Conservation (phyloP, 2,329 filamentous ascomycete genomes). For the Hymenotorrendiella dingleyae region DNA sequence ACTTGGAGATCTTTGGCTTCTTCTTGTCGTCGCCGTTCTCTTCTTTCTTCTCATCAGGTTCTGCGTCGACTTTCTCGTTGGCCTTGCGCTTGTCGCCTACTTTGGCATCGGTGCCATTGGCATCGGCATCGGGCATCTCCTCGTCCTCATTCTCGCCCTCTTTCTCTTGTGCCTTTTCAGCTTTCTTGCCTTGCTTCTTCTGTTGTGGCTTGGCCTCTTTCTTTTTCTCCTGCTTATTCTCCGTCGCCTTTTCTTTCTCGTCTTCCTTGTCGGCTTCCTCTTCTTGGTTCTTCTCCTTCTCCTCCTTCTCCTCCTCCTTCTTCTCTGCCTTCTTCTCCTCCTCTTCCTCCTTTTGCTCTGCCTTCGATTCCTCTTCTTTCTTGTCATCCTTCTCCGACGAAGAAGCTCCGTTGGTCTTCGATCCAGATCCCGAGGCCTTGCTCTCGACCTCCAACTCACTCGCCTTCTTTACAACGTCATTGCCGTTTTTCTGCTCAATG, state of each 20-base stretch:
- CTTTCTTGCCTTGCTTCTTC: constrained; percentile 33
- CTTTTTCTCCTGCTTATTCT: constrained; percentile 21
- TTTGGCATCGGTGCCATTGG: constrained; percentile 16
- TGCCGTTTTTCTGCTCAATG: constrained; percentile 50
- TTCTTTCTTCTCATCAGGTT: constrained; percentile 11
- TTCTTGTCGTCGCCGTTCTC: constrained; percentile 10
- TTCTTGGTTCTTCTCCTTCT: constrained; percentile 33
- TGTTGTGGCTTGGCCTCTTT: constrained; percentile 29
- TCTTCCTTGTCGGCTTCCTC: constrained; percentile 10
- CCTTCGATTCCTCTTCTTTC: constrained; percentile 29
- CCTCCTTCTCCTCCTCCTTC: constrained; percentile 15
- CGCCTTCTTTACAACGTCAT: constrained; percentile 60
- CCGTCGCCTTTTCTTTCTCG: constrained; percentile 14
- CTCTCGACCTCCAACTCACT: constrained; percentile 53
- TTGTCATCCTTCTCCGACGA: constrained; percentile 18
- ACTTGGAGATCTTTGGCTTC: constrained; percentile 13
- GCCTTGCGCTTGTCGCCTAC: constrained; percentile 26
- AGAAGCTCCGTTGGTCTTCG: constrained; percentile 17
- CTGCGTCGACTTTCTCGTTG: constrained; percentile 18
- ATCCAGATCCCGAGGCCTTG: constrained; percentile 28
- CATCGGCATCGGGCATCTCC: constrained; percentile 33
- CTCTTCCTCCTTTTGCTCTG: constrained; percentile 30
- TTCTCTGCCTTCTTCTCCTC: constrained; percentile 31
- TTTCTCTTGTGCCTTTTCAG: constrained; percentile 26
- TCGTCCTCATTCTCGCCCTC: constrained; percentile 17